Evolutionary conservation across 805 yeast genomes (phyloP), one percentile per base, ranked within the genome.

Genomic region (Candida yuanshanica): DNA sequence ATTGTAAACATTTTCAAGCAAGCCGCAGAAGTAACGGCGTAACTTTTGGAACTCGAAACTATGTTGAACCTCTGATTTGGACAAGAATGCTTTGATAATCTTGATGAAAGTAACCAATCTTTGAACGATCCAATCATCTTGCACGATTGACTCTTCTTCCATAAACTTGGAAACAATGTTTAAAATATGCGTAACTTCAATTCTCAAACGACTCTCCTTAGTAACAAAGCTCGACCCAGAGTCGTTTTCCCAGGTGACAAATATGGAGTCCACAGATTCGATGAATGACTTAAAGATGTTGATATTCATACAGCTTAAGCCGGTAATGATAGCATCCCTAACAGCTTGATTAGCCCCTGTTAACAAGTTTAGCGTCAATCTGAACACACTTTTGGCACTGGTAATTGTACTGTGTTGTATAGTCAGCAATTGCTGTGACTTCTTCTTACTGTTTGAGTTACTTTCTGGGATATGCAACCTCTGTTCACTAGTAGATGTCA

Each of bases 351-450:
- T 87, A 2, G 79, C 77, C 0, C 89, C 79, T 22, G 76, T 80
- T 36, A 93, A 62, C 22, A 93, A 66, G 0, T 97, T 97, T 29
- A 88, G 67, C 0, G 88, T 90, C 82, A 93, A 80, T 42, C 82
- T 75, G 65, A 93, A 93, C 2, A 93, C 81, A 0, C 95, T 82
- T 44, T 83, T 81, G 0, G 96, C 97, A 45, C 96, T 87, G 1
- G 95, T 90, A 41, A 93, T 90, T 38, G 87, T 83, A 56, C 89
- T 95, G 51, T 86, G 95, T 52, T 88, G 96, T 26, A 88, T 75
- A 0, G 86, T 86, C 52, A 84, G 76, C 51, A 84, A 72, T 46
- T 85, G 95, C 51, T 83, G 80, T 1, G 91, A 81, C 52, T 75
- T 81, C 53, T 87, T 89, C 44, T 93, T 68, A 0, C 82, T 79